Conservation (phyloP, 2,329 filamentous ascomycete species). For the Colletotrichum tofieldiae region DNA sequence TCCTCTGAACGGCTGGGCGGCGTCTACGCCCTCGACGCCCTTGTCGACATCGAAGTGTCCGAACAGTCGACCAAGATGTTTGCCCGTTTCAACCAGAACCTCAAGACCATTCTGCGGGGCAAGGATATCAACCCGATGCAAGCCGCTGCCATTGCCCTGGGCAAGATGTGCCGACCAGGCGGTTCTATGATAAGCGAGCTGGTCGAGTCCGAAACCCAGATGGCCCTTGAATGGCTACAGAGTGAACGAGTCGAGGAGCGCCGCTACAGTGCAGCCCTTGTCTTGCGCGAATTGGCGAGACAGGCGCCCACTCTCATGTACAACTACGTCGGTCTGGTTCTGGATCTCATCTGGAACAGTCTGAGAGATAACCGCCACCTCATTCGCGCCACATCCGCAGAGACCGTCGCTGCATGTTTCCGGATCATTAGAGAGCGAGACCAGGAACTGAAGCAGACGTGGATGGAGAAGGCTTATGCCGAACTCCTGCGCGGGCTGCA, state of each 20-base stretch:
- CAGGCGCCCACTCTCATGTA: constrained; percentile 97
- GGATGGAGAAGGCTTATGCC: constrained; percentile 92
- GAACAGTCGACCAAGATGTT: constrained; percentile 90
- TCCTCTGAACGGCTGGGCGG: constrained; percentile 92
- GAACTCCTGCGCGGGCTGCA: constrained; percentile 87
- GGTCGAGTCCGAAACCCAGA: constrained; percentile 97
- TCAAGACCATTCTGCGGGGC: constrained; percentile 89
- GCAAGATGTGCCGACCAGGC: constrained; percentile 91
- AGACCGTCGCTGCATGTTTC: constrained; percentile 95
- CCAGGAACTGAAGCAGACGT: constrained; percentile 86
- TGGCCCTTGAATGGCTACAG: constrained; percentile 96
- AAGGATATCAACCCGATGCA: constrained; percentile 94
- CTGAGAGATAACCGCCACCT: constrained; percentile 90
- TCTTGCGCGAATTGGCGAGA: constrained; percentile 90
- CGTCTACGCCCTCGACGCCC: constrained; percentile 89
- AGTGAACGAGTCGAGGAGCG: constrained; percentile 94
- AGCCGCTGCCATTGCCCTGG: constrained; percentile 88
- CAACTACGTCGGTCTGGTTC: constrained; percentile 93
- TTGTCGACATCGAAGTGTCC: constrained; percentile 97
- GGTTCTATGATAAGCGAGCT: constrained; percentile 95
- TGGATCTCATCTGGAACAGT: constrained; percentile 97
- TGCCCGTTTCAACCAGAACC: constrained; percentile 91
- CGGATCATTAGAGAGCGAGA: constrained; percentile 96
- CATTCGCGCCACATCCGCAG: constrained; percentile 91
- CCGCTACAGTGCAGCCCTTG: constrained; percentile 92